These are phyloP conservation scores for Penicillium atrosanguineum DNA, from an alignment of 495 filamentous ascomycete genomes.

Conservation along the genomic window DNA sequence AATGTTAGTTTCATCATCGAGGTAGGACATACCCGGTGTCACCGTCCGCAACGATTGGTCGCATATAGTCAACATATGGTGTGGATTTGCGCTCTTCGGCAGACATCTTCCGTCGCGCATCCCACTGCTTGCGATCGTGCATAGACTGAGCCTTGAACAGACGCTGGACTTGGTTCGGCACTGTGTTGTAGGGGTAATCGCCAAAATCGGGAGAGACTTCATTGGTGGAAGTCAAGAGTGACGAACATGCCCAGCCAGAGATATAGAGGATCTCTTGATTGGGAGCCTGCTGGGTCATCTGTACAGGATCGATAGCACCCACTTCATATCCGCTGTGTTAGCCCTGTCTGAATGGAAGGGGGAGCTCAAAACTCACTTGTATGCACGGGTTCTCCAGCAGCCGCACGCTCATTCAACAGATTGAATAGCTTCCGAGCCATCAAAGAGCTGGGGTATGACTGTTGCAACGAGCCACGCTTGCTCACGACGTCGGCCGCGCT, in stretches of 20 bases:
- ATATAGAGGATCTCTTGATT: conserved; percentile 96
- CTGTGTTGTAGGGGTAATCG: conserved; percentile 98
- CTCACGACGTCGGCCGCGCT: conserved; percentile 85
- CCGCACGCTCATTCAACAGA: conserved; percentile 71
- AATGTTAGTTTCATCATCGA: not conserved
- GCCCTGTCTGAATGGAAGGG: not conserved
- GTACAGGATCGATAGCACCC: conserved; percentile 95
- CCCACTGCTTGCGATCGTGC: conserved; percentile 95
- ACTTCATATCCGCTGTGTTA: conserved; percentile 50
- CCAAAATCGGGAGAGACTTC: conserved; percentile 97
- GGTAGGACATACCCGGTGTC: conserved; percentile 70
- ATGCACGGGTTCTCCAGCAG: conserved; percentile 81
- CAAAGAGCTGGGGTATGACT: conserved; percentile 83
- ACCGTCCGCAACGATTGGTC: conserved; percentile 95
- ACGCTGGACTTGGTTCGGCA: conserved; percentile 95
- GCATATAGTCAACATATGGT: conserved; percentile 85
- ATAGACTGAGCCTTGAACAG: conserved; percentile 94
- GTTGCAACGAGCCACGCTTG: conserved; percentile 83
- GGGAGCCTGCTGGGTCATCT: conserved; percentile 97
- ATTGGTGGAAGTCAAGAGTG: conserved; percentile 87
- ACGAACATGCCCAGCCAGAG: conserved; percentile 96
- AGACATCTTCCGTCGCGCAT: conserved; percentile 72
- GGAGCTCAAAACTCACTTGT: conserved; percentile 60
- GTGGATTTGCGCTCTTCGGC: conserved; percentile 66
- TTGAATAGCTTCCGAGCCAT: conserved; percentile 96